Evolutionary conservation across 129 eudicot species (phyloP), one percentile per base, ranked within the genome.

Genomic region (Erigeron canadensis): DNA sequence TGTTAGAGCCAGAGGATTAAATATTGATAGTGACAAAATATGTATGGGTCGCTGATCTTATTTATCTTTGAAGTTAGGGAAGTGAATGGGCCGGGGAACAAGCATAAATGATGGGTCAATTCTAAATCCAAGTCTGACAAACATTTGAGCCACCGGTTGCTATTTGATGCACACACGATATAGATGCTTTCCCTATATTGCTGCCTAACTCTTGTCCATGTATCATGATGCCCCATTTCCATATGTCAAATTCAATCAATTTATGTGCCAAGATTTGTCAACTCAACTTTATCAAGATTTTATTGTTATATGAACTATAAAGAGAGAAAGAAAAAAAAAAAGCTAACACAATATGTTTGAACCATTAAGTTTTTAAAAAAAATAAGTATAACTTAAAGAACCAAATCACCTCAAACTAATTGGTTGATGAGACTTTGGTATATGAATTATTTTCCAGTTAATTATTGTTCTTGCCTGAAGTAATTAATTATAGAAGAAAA

Each of bases 191-290:
- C 34, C 34, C 53, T 17, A n/a, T 64, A 8, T 42, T 43, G 69
- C n/a, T 63, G 70, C 70, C 70, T 43, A 65, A 65, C 50, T 65
- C 70, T 65, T 65, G 70, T 43, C 65, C 50, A 45, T 45, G 12
- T 11, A 45, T 45, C 10, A 11, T 28, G 34, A 4, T 12, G 5
- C 17, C 57, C 54, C 39, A 18, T 43, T 16, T 43, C 54, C 70
- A 17, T 10, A 10, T 43, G 13, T 64, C 69, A 64, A 64, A 64
- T 43, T 64, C 38, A 64, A 64, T 64, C 38, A 65, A 19, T 53
- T 42, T 65, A 16, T 37, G 17, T 17, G 34, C 10, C 10, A 41
- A 42, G 39, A 65, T 65, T 41, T 40, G 7, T 23, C 50, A 63
- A 63, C 46, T 8, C 68, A n/a, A 63, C 50, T 63, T 63, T 8